Evolutionary conservation across 345 rosid species (phyloP).

Genomic region (Punica granatum): DNA sequence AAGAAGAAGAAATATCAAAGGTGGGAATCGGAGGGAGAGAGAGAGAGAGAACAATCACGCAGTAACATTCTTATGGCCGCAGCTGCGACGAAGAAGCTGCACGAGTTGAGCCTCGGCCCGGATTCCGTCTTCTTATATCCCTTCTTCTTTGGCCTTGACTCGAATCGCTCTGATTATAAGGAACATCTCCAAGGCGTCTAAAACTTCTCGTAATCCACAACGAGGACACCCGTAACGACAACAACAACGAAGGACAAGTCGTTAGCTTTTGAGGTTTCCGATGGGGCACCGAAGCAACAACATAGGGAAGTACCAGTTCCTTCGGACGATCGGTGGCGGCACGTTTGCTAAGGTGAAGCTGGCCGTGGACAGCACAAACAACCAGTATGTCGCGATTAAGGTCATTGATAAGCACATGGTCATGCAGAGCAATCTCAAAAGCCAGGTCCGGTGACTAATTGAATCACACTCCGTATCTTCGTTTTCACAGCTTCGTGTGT

Average conservation of each 20-base stretch:
- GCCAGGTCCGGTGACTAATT: slow-evolving; percentile 32
- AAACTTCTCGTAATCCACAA: background rate
- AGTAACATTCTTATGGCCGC: background rate
- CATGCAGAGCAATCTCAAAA: slow-evolving; percentile 56
- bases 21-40: no score
- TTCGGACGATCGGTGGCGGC: slow-evolving; percentile 80
- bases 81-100: slow-evolving; percentile 3
- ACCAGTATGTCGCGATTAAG: slow-evolving; percentile 61
- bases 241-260: no score
- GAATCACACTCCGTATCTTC: background rate
- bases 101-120: background rate
- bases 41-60: background rate
- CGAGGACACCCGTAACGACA: background rate
- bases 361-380: slow-evolving; percentile 55
- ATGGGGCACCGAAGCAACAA: slow-evolving; percentile 47
- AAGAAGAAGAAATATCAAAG: background rate
- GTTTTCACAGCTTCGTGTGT: background rate
- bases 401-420: slow-evolving; percentile 70
- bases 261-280: background rate
- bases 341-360: slow-evolving; percentile 88
- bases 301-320: slow-evolving; percentile 63
- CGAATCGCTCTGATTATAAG: slow-evolving; percentile 9
- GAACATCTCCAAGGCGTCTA: slow-evolving; percentile 18
- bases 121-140: background rate
- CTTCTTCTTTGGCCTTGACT: slow-evolving; percentile 1